Percentiles rank a stretch among this genome's conserved stretches.
Conservation (phyloP, 768 basidiomycete genomes). For the Gloeostereum incarnatum region DNA sequence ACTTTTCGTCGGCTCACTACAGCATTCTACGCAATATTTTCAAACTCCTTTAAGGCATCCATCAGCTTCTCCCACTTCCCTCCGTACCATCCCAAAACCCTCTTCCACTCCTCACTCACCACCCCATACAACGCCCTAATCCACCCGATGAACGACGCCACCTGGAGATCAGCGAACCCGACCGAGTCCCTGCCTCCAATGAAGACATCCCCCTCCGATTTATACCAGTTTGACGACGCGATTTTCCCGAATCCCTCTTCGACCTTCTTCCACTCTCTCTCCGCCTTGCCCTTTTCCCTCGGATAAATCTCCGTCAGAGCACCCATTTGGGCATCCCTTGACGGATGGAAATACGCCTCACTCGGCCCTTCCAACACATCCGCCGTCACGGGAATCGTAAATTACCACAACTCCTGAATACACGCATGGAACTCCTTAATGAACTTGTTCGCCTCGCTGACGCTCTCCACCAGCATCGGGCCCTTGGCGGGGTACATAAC, state of each 20-base stretch:
- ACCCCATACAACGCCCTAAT: conserved; percentile 21
- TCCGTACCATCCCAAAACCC: conserved; percentile 25
- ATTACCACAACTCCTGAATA: conserved; percentile 9
- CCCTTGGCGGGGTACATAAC: conserved; percentile 34
- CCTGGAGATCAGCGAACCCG: conserved; percentile 32
- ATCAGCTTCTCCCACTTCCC: conserved; percentile 39
- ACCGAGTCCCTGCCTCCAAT: conserved; percentile 19
- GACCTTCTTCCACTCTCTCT: conserved; percentile 26
- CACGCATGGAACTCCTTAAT: conserved; percentile 24
- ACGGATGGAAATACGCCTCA: conserved; percentile 27
- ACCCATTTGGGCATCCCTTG: conserved; percentile 22
- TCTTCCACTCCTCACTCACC: conserved; percentile 31
- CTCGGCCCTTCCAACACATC: conserved; percentile 22
- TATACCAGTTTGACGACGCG: conserved; percentile 19
- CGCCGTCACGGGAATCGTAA: conserved; percentile 13
- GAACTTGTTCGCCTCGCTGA: conserved; percentile 24
- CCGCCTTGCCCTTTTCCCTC: conserved; percentile 16
- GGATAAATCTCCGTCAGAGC: conserved; percentile 27
- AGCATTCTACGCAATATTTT: no score
- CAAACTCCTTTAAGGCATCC: no score
- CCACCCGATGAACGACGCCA: conserved; percentile 21
- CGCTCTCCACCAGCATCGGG: conserved; percentile 28
- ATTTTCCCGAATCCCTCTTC: conserved; percentile 20
- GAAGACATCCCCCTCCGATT: conserved; percentile 11
- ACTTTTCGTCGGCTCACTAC: no score